A percentile compares a stretch with the other conserved stretches of the same genome.
Evolutionary conservation across 495 filamentous ascomycete species (phyloP).

Genomic region (Lophiostoma macrostomum): DNA sequence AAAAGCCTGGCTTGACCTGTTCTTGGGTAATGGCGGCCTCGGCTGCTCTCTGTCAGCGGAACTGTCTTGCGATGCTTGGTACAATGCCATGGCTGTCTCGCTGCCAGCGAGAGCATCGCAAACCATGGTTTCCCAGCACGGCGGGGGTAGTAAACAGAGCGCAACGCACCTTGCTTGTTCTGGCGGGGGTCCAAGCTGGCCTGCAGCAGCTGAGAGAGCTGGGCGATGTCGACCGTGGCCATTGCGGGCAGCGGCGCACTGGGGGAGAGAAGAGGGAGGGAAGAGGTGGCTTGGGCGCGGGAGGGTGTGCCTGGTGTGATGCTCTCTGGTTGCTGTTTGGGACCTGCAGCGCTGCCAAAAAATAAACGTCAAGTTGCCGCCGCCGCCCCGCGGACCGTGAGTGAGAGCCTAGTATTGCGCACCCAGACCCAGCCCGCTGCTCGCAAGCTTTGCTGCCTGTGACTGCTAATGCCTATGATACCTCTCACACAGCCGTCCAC

Average conservation of each 20-base stretch:
- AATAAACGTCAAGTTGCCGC: no score
- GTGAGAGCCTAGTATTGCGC: no score
- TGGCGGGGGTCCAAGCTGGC: slow-evolving; percentile 80
- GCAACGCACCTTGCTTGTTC: slow-evolving; percentile 76
- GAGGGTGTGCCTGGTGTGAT: background rate
- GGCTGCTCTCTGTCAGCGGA: slow-evolving; percentile 53
- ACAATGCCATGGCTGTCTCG: no score
- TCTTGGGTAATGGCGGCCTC: slow-evolving; percentile 71
- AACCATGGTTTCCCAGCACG: no score
- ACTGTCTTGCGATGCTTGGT: no score
- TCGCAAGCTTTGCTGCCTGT: no score
- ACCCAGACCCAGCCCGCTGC: no score
- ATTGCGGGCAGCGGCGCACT: slow-evolving; percentile 49
- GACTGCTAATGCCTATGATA: no score
- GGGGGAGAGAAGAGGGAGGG: background rate
- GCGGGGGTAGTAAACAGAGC: background rate
- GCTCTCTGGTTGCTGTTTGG: background rate
- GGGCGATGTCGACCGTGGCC: slow-evolving; percentile 69
- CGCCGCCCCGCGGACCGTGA: no score
- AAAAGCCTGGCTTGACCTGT: slow-evolving; percentile 78
- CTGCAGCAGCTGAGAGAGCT: slow-evolving; percentile 74
- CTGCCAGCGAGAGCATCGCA: no score
- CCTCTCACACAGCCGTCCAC: no score
- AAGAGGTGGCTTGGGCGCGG: background rate
- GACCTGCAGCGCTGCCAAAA: no score